phyloP scores from a whole-genome alignment of 441 rosid genomes.

The Euphorbia neoarborescens region DNA sequence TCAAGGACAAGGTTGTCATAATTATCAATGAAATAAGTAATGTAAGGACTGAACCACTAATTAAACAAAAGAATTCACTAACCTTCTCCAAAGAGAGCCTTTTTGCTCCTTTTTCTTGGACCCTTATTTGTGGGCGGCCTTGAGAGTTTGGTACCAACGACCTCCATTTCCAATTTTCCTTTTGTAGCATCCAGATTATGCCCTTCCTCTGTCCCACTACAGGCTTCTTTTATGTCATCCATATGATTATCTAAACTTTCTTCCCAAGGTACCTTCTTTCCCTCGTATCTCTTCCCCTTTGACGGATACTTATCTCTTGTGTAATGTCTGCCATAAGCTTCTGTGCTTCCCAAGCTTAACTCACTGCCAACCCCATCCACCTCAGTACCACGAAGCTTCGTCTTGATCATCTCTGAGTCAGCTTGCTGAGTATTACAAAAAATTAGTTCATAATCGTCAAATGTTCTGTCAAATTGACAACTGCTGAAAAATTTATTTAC shows the following conservation, averaged over 20 bases:
- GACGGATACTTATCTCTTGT: conserved; percentile 31
- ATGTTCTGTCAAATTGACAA: conserved; percentile 6
- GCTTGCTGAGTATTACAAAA: conserved; percentile 39
- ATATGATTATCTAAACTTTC: conserved; percentile 42
- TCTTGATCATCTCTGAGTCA: conserved; percentile 53
- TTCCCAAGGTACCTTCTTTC: conserved; percentile 40
- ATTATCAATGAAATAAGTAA: neutral
- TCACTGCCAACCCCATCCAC: conserved; percentile 57
- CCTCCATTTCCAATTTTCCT: conserved; percentile 42
- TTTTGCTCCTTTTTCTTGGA: conserved; percentile 63
- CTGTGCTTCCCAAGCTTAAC: conserved; percentile 63
- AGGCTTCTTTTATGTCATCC: conserved; percentile 78
- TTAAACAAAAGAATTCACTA: conserved; percentile 13
- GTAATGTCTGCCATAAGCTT: conserved; percentile 40
- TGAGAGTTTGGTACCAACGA: conserved; percentile 34
- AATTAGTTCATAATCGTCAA: conserved; percentile 16
- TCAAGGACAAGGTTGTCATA: neutral
- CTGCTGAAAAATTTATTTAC: conserved; percentile 32
- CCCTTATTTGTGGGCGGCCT: conserved; percentile 37
- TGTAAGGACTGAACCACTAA: neutral
- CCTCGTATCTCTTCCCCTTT: conserved; percentile 41
- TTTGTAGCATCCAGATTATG: conserved; percentile 32
- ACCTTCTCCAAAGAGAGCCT: conserved; percentile 69
- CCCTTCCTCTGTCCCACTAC: conserved; percentile 80
- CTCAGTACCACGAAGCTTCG: conserved; percentile 55